Conservation (phyloP, 2,329 filamentous ascomycete genomes). For the Colletotrichum truncatum region DNA sequence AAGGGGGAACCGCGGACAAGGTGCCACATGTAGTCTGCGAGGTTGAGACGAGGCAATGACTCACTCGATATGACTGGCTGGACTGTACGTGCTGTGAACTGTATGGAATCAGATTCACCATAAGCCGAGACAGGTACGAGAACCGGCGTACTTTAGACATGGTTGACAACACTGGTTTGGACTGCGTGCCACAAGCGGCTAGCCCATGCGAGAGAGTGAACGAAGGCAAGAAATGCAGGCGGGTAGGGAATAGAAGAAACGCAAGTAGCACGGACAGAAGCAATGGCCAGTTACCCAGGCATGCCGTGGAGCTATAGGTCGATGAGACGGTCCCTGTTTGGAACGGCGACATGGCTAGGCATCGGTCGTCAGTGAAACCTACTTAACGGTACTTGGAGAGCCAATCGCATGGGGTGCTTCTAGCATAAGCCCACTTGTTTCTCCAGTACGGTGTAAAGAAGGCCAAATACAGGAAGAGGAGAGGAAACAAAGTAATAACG, state of each 20-base stretch:
- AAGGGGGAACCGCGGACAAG: too few relatives aligned
- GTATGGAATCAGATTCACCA: too few relatives aligned
- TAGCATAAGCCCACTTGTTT: neutral
- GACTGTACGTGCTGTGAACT: too few relatives aligned
- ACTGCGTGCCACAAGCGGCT: too few relatives aligned
- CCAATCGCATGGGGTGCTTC: slow-evolving; percentile 5
- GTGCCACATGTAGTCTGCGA: too few relatives aligned
- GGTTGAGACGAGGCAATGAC: too few relatives aligned
- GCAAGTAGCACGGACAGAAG: neutral
- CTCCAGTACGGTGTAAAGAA: neutral
- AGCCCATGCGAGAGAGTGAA: too few relatives aligned
- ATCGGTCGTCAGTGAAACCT: slow-evolving; percentile 13
- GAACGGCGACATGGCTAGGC: slow-evolving; percentile 3
- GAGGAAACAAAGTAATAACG: neutral
- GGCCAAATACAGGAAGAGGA: neutral
- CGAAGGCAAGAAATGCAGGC: too few relatives aligned
- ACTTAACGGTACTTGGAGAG: neutral
- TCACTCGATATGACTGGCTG: too few relatives aligned
- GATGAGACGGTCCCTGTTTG: slow-evolving; percentile 15
- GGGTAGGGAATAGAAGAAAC: neutral
- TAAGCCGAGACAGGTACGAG: too few relatives aligned
- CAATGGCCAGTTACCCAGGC: neutral
- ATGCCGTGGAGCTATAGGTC: neutral
- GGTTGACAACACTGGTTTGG: too few relatives aligned
- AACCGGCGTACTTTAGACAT: too few relatives aligned